Evolutionary conservation across 768 basidiomycete species (phyloP), one percentile per base, ranked within the genome.

Genomic region (Mycena kentingensis): DNA sequence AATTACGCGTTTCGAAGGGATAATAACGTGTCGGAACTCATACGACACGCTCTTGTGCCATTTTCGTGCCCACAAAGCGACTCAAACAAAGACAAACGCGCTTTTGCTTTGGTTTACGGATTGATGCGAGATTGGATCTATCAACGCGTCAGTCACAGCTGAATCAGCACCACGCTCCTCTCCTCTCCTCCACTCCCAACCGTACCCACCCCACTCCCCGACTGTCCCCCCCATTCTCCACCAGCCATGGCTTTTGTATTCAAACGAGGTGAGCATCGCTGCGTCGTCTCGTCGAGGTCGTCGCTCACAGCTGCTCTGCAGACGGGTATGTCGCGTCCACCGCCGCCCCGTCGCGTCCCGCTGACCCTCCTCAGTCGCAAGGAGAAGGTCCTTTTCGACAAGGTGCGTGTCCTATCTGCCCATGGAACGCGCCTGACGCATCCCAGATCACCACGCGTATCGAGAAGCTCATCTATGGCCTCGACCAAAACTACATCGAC

Each of bases 301-400:
- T 42, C 27, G 35, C 54, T 55, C 50, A 60, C 58, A 49, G 46
- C 36, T 24, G 26, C 55, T 52, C 49, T n/a, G n/a, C 60, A 79
- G 78, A 80, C 69, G 79, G 78, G 79, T 80, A 66, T 42, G 78
- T 73, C 31, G 56, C 50, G 38, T 38, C 39, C 11, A 34, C 11
- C 47, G 52, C 38, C 54, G 54, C 49, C 25, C 41, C 54, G 39
- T 66, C 74, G 72, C 73, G 71, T 69, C 52, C 32, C 57, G 56
- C 52, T 58, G 28, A 44, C 27, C 31, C 25, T 34, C 35, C 60
- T 13, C 58, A 87, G 87, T 55, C 91, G 93, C 58, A 93, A 93
- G 71, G 93, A 96, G 73, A 87, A 84, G 66, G 90, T 96, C 47
- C 89, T 92, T 64, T 96, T 96, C 63, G 93, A 96, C 67, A 96